These are phyloP conservation scores for Lenzites betulinus DNA, from an alignment of 768 basidiomycete genomes.

Conservation along the genomic window DNA sequence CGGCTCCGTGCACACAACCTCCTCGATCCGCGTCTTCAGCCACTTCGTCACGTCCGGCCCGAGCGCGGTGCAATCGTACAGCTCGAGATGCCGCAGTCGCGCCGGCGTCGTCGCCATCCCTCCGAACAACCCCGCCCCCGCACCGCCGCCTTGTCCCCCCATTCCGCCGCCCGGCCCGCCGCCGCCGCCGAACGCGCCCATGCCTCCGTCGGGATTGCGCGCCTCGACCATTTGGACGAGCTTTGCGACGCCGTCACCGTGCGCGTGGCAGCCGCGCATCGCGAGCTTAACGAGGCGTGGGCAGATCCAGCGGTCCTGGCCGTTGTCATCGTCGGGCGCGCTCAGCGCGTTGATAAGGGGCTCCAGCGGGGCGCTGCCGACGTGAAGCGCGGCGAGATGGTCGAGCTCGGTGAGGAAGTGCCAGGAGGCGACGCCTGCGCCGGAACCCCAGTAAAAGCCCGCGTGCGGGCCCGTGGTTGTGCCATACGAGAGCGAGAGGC, in stretches of 20 bases:
- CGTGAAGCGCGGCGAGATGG: conserved; percentile 57
- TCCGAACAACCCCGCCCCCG: conserved; percentile 32
- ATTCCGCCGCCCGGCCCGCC: background rate
- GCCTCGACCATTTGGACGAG: conserved; percentile 73
- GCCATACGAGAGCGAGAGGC: conserved; percentile 66
- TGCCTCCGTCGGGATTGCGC: conserved; percentile 55
- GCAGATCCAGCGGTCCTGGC: conserved; percentile 56
- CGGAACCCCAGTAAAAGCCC: conserved; percentile 57
- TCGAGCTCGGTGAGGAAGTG: conserved; percentile 61
- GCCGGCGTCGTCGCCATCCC: conserved; percentile 54
- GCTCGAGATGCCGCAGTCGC: conserved; percentile 58
- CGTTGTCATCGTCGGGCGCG: conserved; percentile 60
- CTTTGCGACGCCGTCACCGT: conserved; percentile 64
- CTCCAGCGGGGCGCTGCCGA: conserved; percentile 69
- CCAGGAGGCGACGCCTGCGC: conserved; percentile 66
- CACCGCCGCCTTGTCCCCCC: background rate
- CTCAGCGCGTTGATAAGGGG: conserved; percentile 59
- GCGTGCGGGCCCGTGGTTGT: conserved; percentile 35
- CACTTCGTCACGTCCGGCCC: conserved; percentile 72
- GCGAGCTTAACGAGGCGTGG: conserved; percentile 61
- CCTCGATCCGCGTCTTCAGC: conserved; percentile 61
- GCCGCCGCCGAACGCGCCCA: conserved; percentile 19
- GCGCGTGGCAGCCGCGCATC: conserved; percentile 65
- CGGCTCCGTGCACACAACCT: conserved; percentile 64
- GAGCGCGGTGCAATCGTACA: conserved; percentile 65